These are phyloP conservation scores for Dioszegia aurantiaca DNA, from an alignment of 768 basidiomycete species.

Conservation along the genomic window DNA sequence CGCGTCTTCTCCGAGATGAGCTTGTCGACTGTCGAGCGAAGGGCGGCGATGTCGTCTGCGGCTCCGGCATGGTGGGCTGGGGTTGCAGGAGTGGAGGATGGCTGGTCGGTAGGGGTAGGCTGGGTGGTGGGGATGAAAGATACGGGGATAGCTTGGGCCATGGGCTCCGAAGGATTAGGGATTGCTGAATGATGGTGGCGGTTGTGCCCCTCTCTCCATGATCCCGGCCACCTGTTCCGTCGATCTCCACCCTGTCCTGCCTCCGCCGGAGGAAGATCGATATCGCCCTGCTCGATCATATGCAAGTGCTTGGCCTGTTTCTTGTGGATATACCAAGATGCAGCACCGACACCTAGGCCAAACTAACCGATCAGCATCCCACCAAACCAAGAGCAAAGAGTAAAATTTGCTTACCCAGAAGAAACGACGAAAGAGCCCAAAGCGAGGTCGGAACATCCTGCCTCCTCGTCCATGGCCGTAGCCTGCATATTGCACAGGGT, in stretches of 20 bases:
- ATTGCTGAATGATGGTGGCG: background rate
- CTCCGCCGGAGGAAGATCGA: background rate
- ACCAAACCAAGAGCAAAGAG: too few species aligned
- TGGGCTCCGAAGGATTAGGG: background rate
- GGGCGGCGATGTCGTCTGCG: constrained; percentile 3
- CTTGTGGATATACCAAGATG: constrained; percentile 17
- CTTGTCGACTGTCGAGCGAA: constrained; percentile 26
- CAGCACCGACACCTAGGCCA: constrained; percentile 26
- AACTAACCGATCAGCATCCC: constrained; percentile 17
- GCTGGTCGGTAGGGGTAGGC: background rate
- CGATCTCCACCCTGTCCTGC: too few species aligned
- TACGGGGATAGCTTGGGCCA: too few species aligned
- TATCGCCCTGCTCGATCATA: background rate
- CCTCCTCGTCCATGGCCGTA: too few species aligned
- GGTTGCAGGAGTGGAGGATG: background rate
- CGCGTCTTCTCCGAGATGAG: constrained; percentile 32
- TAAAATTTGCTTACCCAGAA: constrained; percentile 32
- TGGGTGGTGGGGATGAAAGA: background rate
- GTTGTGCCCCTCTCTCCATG: background rate
- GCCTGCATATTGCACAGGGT: too few species aligned
- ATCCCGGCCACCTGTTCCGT: too few species aligned
- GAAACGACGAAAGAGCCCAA: constrained; percentile 18
- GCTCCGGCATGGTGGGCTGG: background rate
- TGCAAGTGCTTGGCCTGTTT: constrained; percentile 15
- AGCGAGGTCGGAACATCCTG: constrained; percentile 1